A percentile compares a stretch with the other conserved stretches of the same genome.
Evolutionary conservation across 2,329 filamentous ascomycete species (phyloP).

Genomic region (Verticillium nubilum): DNA sequence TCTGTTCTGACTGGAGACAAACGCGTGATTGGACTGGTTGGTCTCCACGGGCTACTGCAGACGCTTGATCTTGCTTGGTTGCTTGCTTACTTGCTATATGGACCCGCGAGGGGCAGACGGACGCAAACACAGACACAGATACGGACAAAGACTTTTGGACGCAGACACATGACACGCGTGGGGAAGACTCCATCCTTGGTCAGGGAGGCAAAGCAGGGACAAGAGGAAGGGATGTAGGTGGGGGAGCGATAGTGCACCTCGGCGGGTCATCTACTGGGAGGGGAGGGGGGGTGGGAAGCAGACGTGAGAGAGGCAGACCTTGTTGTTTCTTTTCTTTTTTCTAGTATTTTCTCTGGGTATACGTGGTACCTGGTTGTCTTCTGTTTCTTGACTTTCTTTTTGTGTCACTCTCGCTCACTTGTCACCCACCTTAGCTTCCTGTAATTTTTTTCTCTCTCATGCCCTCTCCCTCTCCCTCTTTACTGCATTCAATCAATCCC

Average conservation of each 20-base stretch:
- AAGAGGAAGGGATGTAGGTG: neutral
- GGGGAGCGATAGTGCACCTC: neutral
- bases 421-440: constrained; percentile 9
- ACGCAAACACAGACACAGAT: neutral
- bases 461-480: neutral
- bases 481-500: neutral
- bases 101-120: neutral
- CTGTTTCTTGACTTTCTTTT: constrained; percentile 12
- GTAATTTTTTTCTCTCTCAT: constrained; percentile 9
- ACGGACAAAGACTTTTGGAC: neutral
- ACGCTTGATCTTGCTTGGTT: neutral
- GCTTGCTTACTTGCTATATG: neutral
- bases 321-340: constrained; percentile 13
- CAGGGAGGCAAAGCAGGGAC: neutral
- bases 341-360: constrained; percentile 1
- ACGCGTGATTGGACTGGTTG: neutral
- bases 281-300: neutral
- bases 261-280: neutral
- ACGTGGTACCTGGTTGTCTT: neutral
- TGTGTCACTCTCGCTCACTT: constrained; percentile 4
- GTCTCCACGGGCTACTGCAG: neutral
- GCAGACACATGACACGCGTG: neutral
- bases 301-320: neutral
- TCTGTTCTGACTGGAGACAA: constrained; percentile 21
- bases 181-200: neutral